phyloP scores from a whole-genome alignment of 148 eudicot species.

The Fagopyrum homotropicum region DNA sequence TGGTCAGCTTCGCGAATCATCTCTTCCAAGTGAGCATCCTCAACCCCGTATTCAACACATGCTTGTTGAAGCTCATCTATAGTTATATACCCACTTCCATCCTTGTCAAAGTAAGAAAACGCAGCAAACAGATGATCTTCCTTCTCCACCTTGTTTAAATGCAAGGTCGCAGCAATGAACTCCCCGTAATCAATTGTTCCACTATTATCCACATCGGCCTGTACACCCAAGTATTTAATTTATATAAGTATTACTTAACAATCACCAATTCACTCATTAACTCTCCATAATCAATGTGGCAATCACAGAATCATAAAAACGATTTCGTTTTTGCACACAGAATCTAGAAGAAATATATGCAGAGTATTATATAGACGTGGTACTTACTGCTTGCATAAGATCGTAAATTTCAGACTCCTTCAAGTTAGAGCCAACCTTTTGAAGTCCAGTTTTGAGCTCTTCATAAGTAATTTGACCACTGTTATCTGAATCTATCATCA shows the following conservation, averaged over 20 bases:
- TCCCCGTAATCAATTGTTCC: conserved; percentile 31
- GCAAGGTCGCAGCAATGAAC: conserved; percentile 34
- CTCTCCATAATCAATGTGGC: background rate
- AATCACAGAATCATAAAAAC: background rate
- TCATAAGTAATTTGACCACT: conserved; percentile 41
- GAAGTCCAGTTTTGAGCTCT: conserved; percentile 34
- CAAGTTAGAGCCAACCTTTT: conserved; percentile 31
- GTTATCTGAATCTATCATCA: conserved; percentile 34
- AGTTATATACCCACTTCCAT: conserved; percentile 44
- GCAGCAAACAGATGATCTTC: conserved; percentile 40
- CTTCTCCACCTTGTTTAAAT: conserved; percentile 39
- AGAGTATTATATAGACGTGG: background rate
- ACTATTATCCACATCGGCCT: conserved; percentile 44
- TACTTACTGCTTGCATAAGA: conserved; percentile 39
- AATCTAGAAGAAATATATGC: background rate
- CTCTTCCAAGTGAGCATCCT: conserved; percentile 31
- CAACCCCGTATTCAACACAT: conserved; percentile 30
- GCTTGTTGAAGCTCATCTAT: conserved; percentile 39
- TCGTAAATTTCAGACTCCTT: conserved; percentile 41
- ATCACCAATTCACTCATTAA: no score
- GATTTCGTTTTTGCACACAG: background rate
- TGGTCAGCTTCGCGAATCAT: conserved; percentile 41
- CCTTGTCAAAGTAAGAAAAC: conserved; percentile 37
- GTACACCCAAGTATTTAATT: conserved; percentile 2
- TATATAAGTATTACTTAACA: no score